phyloP scores from a whole-genome alignment of 768 basidiomycete species.

The Russula sp. region DNA sequence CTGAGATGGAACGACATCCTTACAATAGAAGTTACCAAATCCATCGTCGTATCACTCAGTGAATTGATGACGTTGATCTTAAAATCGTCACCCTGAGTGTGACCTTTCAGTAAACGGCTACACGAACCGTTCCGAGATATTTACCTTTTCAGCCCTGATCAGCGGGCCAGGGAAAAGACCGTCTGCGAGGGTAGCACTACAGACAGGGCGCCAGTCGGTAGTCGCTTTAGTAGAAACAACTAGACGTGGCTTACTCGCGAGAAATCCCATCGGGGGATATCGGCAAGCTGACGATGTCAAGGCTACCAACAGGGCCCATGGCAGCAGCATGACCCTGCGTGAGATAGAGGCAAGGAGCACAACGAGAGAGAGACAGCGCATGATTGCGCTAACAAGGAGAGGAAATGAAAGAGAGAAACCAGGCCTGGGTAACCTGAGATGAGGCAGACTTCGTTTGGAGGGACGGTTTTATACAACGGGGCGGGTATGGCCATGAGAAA shows the following conservation, averaged over 20 bases:
- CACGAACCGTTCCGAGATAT: too few species aligned
- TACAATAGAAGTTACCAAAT: slow-evolving; percentile 45
- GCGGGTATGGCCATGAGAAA: neutral
- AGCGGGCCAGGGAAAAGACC: slow-evolving; percentile 45
- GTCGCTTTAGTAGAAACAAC: neutral
- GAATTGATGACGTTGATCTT: slow-evolving; percentile 40
- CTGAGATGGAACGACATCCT: neutral
- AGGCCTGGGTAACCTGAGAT: neutral
- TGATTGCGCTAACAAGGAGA: neutral
- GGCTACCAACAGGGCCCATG: slow-evolving; percentile 25
- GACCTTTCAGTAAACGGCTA: slow-evolving; percentile 24
- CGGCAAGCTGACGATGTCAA: slow-evolving; percentile 22
- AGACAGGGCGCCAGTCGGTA: neutral
- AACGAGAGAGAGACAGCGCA: neutral
- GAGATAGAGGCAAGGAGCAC: slow-evolving; percentile 6
- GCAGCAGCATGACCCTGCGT: slow-evolving; percentile 1
- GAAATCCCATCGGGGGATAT: slow-evolving; percentile 26
- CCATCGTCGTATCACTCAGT: slow-evolving; percentile 41
- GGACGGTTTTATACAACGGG: neutral
- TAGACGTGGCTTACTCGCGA: slow-evolving; percentile 13
- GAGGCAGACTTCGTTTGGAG: neutral
- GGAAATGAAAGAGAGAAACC: neutral
- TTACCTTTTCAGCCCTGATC: slow-evolving; percentile 36
- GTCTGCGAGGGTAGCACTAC: slow-evolving; percentile 38
- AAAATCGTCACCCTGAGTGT: slow-evolving; percentile 32